These are phyloP conservation scores for Boletus insuetus DNA, from an alignment of 768 basidiomycete species.

Conservation along the genomic window DNA sequence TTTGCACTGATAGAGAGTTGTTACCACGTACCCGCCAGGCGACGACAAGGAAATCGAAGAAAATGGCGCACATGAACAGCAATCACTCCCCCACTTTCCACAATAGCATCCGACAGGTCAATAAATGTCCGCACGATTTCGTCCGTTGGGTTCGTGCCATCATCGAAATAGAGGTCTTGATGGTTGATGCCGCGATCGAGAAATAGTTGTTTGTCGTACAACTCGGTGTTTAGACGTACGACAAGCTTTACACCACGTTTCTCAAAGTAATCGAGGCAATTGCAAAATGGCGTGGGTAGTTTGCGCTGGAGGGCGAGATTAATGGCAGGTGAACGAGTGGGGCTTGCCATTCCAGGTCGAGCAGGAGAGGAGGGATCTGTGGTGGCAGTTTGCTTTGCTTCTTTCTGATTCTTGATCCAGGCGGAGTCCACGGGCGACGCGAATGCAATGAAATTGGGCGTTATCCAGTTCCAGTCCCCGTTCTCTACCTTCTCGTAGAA, in stretches of 20 bases:
- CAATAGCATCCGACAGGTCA: slow-evolving; percentile 73
- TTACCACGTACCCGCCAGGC: slow-evolving; percentile 19
- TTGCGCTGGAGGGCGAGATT: slow-evolving; percentile 72
- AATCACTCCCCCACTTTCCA: slow-evolving; percentile 77
- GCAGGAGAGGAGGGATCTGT: slow-evolving; percentile 25
- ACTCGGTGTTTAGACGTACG: slow-evolving; percentile 87
- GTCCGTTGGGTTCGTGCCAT: slow-evolving; percentile 96
- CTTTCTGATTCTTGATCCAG: slow-evolving; percentile 78
- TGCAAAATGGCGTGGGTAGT: slow-evolving; percentile 75
- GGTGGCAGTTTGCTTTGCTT: slow-evolving; percentile 43
- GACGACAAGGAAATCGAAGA: slow-evolving; percentile 6
- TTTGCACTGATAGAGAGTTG: slow-evolving; percentile 64
- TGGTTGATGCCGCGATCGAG: slow-evolving; percentile 83
- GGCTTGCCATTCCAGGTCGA: slow-evolving; percentile 24
- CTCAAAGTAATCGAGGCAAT: slow-evolving; percentile 92
- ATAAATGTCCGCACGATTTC: slow-evolving; percentile 93
- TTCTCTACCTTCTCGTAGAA: slow-evolving; percentile 95
- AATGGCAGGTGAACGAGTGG: slow-evolving; percentile 26
- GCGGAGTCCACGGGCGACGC: slow-evolving; percentile 83
- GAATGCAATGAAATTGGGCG: slow-evolving; percentile 89
- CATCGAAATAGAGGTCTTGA: slow-evolving; percentile 93
- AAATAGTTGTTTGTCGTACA: slow-evolving; percentile 84
- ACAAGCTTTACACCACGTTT: slow-evolving; percentile 85
- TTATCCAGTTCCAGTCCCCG: slow-evolving; percentile 95
- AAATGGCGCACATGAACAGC: slow-evolving; percentile 75